Conservation (phyloP, 2,329 filamentous ascomycete genomes). For the Penicillium sp. region DNA sequence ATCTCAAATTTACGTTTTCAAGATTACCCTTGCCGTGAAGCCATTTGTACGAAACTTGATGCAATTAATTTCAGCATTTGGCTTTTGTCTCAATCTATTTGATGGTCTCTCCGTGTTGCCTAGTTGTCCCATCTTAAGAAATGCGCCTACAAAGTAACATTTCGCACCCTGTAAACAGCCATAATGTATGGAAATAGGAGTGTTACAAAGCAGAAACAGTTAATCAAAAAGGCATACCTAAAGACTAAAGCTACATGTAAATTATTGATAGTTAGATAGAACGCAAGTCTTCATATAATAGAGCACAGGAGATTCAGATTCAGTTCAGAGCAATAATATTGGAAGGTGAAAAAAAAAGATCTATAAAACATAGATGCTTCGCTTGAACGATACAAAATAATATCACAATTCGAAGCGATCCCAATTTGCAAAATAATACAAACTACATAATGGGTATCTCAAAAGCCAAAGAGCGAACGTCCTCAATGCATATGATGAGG, state of each 20-base stretch:
- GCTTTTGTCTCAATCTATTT: not conserved
- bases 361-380: not conserved
- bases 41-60: not conserved
- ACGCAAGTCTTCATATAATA: not conserved
- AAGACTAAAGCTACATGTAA: not conserved
- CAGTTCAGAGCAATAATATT: not conserved
- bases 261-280: not conserved
- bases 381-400: not conserved
- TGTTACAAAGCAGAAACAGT: not conserved
- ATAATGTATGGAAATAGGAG: not conserved
- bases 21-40: not conserved
- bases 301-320: not conserved
- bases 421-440: not conserved
- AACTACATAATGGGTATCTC: not conserved
- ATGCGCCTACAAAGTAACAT: too few species aligned
- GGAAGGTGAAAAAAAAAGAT: not conserved
- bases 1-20: not conserved
- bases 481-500: slow-evolving; percentile 17
- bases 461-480: not conserved
- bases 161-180: not conserved
- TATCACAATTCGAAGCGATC: not conserved
- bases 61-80: not conserved
- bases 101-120: not conserved
- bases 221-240: not conserved
- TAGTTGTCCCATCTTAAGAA: not conserved